Evolutionary conservation across 176 grass and related monocot genomes (phyloP), one percentile per base, ranked within the genome.

Genomic region (Ensete glaucum): DNA sequence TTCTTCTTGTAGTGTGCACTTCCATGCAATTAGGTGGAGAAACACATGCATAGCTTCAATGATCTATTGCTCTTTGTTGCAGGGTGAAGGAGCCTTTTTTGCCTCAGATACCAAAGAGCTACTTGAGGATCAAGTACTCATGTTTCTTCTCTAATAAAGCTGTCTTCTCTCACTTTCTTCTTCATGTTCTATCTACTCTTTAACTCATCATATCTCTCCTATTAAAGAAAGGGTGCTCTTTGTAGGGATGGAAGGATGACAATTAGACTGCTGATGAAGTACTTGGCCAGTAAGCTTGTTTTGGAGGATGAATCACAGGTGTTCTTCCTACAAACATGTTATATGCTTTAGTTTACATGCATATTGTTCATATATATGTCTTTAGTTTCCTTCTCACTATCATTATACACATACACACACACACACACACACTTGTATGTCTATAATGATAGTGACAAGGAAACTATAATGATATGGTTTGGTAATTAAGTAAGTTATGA

Each of bases 91-190:
- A 87, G 62, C 84, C 86, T 69, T 77, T 93, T 93, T 84, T 98
- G 57, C 95, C 95, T 78, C 88, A 98, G 86, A 93, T 93, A 81
- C 82, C 82, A 73, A 94, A 81, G 82, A 91, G 78, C 86, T 98
- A 98, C 84, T 59, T 98, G 79, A 89, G 95, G 90, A 93, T 98
- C 86, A 98, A 91, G 95, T 98, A 96, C 57, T 77, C n/a, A 15
- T 50, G 2, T 19, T 17, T 50, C 17, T 50, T 29, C 21, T 71
- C 3, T 21, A 10, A 21, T 8, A 20, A 50, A 71, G 9, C 19
- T 10, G 9, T 52, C 1, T 51, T 49, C 16, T 14, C 2, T 19
- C 11, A 17, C 12, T 71, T 71, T 52, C n/a, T 10, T 51, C 19
- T 65, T 50, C 25, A 69, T 51, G 34, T 6, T 43, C 34, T 8